A percentile compares a stretch with the other conserved stretches of the same genome.
These are phyloP conservation scores for Papilionanthe hybrid DNA, from an alignment of 116 monocot genomes.

Conservation along the genomic window DNA sequence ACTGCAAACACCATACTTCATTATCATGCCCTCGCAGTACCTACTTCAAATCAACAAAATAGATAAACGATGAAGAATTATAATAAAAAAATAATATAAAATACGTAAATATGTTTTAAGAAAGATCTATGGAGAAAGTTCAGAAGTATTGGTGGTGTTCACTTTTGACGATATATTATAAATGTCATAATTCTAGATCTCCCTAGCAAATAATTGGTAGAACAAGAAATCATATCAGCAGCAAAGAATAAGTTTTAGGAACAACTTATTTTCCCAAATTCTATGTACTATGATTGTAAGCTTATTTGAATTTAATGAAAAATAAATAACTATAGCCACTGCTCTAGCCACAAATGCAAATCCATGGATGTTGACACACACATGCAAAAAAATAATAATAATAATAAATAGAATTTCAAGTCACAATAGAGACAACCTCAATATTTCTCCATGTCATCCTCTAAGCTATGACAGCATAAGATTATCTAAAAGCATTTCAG, in stretches of 20 bases:
- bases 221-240: neutral
- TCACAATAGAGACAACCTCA: no score
- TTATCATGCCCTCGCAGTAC: slow-evolving; percentile 61
- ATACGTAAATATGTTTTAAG: neutral
- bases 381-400: no score
- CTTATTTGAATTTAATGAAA: no score
- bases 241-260: neutral
- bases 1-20: slow-evolving; percentile 87
- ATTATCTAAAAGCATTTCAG: no score
- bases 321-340: no score
- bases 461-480: no score
- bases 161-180: neutral
- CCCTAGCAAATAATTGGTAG: neutral
- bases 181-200: neutral
- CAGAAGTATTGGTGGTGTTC: neutral
- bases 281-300: neutral
- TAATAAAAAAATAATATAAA: neutral
- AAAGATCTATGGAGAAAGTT: neutral
- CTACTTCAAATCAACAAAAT: slow-evolving; percentile 27
- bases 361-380: no score
- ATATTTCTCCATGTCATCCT: no score
- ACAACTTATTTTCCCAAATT: neutral
- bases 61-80: neutral
- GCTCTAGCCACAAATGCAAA: no score
- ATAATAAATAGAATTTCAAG: no score